Percentiles rank a stretch among this genome's conserved stretches.
These are phyloP conservation scores for Sindora glabra DNA, from an alignment of 306 rosid species.

Conservation along the genomic window DNA sequence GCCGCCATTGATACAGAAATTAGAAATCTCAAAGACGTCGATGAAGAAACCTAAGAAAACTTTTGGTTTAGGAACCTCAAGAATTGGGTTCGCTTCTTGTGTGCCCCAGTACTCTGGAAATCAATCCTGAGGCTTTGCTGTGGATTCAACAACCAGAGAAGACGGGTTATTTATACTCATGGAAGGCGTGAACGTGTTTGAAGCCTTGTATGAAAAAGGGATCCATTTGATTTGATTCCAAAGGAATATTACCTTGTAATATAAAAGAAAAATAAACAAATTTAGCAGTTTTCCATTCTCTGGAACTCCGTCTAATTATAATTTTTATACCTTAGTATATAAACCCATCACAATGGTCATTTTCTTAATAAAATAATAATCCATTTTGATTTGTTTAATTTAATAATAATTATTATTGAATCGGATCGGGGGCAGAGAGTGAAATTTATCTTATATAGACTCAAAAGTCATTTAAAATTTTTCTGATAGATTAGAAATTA, in stretches of 20 bases:
- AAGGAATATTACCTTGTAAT: conserved; percentile 53
- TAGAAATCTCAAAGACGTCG: not conserved
- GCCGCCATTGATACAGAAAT: conserved; percentile 28
- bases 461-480: no score
- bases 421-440: no score
- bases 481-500: no score
- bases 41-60: not conserved
- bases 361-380: not conserved
- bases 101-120: no score
- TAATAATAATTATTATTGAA: no score
- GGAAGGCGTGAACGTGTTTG: not conserved
- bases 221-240: conserved; percentile 24
- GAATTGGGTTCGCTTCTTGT: not conserved
- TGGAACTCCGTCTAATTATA: not conserved
- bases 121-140: conserved; percentile 4
- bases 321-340: not conserved
- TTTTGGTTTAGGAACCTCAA: not conserved
- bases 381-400: no score
- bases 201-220: not conserved
- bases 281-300: no score
- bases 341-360: not conserved
- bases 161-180: conserved; percentile 33
- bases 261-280: no score
- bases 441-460: no score
- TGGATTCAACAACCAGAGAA: not conserved